phyloP scores from a whole-genome alignment of 495 filamentous ascomycete genomes.

The Lophiostoma macrostomum region DNA sequence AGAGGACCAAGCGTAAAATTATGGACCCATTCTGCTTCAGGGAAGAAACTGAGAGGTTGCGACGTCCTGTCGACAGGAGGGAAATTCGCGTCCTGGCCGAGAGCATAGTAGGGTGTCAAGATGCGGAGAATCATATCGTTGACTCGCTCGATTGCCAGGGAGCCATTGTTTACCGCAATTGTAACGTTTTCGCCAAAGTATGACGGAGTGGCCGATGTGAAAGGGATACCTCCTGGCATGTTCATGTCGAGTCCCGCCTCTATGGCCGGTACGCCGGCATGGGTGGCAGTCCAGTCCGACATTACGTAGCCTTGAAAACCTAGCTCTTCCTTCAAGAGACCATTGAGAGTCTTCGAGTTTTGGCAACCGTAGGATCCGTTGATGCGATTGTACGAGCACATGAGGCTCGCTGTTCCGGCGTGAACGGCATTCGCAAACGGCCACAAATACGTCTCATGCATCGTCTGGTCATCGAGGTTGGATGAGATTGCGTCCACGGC shows the following conservation, averaged over 20 bases:
- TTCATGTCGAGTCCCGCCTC: slow-evolving; percentile 38
- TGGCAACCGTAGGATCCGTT: slow-evolving; percentile 39
- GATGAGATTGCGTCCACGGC: slow-evolving; percentile 23
- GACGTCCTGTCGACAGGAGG: slow-evolving; percentile 26
- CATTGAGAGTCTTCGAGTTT: slow-evolving; percentile 44
- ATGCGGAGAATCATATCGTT: slow-evolving; percentile 40
- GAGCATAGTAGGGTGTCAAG: slow-evolving; percentile 40
- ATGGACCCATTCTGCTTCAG: slow-evolving; percentile 8
- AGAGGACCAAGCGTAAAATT: slow-evolving; percentile 15
- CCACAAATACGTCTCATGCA: slow-evolving; percentile 43
- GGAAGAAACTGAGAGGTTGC: slow-evolving; percentile 20
- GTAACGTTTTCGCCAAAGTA: slow-evolving; percentile 40
- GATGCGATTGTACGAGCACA: slow-evolving; percentile 45
- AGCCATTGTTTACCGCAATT: slow-evolving; percentile 35
- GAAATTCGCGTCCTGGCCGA: slow-evolving; percentile 33
- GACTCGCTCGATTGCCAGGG: slow-evolving; percentile 26
- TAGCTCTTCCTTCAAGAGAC: slow-evolving; percentile 52
- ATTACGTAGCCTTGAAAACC: slow-evolving; percentile 53
- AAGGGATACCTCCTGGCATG: slow-evolving; percentile 37
- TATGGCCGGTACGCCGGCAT: slow-evolving; percentile 28
- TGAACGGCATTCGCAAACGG: slow-evolving; percentile 39
- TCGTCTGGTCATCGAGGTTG: slow-evolving; percentile 40
- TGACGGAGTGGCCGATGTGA: slow-evolving; percentile 14
- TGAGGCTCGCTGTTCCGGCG: slow-evolving; percentile 33
- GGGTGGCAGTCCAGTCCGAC: slow-evolving; percentile 37